phyloP scores from a whole-genome alignment of 305 asterid species.

The Rubia tinctorum region DNA sequence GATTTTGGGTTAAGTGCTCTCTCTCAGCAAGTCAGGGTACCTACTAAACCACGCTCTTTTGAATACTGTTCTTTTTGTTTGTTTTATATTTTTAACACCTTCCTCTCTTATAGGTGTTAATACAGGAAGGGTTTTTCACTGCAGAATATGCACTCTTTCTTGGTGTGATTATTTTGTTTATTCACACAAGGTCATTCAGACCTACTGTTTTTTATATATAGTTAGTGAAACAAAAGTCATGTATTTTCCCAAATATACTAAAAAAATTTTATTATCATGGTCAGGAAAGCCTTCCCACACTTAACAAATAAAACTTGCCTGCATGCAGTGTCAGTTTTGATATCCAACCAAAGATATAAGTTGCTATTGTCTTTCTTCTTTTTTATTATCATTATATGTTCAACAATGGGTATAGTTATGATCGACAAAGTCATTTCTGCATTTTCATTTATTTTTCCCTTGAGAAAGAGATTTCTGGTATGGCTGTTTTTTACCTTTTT shows the following conservation, averaged over 20 bases:
- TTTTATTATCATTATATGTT: neutral
- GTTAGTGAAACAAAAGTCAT: neutral
- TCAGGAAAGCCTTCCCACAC: constrained; percentile 4
- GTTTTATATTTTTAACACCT: neutral
- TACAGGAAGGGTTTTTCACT: neutral
- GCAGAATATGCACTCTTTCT: neutral
- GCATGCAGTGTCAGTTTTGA: constrained; percentile 19
- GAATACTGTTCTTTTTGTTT: neutral
- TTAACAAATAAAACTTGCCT: neutral
- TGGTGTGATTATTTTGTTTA: neutral
- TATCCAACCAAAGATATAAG: neutral
- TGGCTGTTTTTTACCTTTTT: neutral
- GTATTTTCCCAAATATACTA: neutral
- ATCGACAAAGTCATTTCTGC: neutral
- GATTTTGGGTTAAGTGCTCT: constrained; percentile 96
- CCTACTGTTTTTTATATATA: neutral
- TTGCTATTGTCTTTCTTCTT: neutral
- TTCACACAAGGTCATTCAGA: neutral
- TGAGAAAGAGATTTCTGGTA: neutral
- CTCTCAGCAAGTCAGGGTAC: constrained; percentile 94
- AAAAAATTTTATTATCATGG: neutral
- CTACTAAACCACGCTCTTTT: constrained; percentile 16
- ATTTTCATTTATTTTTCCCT: neutral
- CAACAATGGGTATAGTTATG: neutral
- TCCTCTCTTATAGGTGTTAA: neutral